phyloP scores from a whole-genome alignment of 2,329 filamentous ascomycete species.

The Fusarium mangiferae region DNA sequence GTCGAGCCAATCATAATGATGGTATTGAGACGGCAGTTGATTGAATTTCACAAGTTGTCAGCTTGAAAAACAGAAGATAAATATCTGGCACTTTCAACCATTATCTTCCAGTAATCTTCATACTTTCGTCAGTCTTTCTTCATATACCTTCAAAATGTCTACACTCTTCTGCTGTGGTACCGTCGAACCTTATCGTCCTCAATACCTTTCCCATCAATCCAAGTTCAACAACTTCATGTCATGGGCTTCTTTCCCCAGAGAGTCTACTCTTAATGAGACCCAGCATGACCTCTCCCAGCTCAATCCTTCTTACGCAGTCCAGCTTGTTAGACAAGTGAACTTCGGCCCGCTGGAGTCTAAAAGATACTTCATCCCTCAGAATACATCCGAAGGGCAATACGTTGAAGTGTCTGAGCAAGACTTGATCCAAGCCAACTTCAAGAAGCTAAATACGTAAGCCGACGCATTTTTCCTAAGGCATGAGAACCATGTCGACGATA shows the following conservation, averaged over 20 bases:
- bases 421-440: not conserved
- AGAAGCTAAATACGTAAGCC: not conserved
- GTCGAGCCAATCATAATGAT: not conserved
- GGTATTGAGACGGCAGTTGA: too few relatives aligned
- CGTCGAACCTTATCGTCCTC: not conserved
- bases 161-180: not conserved
- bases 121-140: not conserved
- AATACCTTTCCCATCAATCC: not conserved
- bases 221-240: not conserved
- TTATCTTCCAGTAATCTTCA: not conserved
- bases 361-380: not conserved
- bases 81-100: not conserved
- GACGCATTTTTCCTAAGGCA: not conserved
- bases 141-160: not conserved
- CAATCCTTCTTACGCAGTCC: not conserved
- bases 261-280: not conserved
- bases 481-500: too few relatives aligned
- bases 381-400: not conserved
- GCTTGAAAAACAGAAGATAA: not conserved
- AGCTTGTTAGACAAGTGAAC: not conserved
- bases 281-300: not conserved
- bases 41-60: not conserved
- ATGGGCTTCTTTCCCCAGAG: not conserved
- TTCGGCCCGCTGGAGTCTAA: not conserved
- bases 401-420: not conserved